A percentile compares a stretch with the other conserved stretches of the same genome.
Evolutionary conservation across 2,329 filamentous ascomycete genomes (phyloP).

Genomic region (Tympanopsis confertula): DNA sequence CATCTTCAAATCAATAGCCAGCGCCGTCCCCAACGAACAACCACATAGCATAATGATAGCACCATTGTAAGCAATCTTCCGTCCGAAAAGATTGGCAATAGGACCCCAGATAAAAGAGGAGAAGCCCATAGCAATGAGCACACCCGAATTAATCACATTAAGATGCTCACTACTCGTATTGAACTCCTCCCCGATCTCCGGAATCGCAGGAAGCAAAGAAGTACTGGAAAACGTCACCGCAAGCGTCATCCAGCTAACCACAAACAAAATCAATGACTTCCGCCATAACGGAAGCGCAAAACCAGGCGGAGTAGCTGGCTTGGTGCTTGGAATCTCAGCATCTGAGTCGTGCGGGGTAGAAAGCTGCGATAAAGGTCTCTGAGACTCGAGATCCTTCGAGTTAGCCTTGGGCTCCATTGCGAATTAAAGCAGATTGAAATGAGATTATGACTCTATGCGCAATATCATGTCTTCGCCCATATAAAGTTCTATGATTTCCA

Average conservation of each 20-base stretch:
- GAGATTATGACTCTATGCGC: too few relatives aligned
- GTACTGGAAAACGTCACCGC: conserved; percentile 27
- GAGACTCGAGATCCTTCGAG: too few relatives aligned
- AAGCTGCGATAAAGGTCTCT: too few relatives aligned
- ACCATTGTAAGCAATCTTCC: conserved; percentile 16
- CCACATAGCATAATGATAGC: conserved; percentile 18
- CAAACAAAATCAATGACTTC: conserved; percentile 25
- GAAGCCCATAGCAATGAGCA: conserved; percentile 22
- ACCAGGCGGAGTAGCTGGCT: too few relatives aligned
- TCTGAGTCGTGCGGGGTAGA: too few relatives aligned
- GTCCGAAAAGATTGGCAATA: conserved; percentile 14
- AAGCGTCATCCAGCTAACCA: conserved; percentile 26
- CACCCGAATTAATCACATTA: conserved; percentile 21
- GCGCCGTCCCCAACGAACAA: conserved; percentile 17
- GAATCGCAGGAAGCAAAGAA: conserved; percentile 22
- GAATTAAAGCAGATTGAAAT: too few relatives aligned
- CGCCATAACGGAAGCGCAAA: conserved; percentile 19
- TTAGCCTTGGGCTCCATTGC: too few relatives aligned
- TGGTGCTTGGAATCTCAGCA: too few relatives aligned
- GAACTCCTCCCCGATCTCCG: conserved; percentile 24
- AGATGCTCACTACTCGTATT: conserved; percentile 18
- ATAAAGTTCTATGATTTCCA: too few relatives aligned
- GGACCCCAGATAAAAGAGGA: conserved; percentile 22
- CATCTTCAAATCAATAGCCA: conserved; percentile 15
- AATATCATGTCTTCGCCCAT: too few relatives aligned